Base-by-base conservation (phyloP, 2,329 filamentous ascomycete genomes). In the Emmonsiellopsis sp. region DNA sequence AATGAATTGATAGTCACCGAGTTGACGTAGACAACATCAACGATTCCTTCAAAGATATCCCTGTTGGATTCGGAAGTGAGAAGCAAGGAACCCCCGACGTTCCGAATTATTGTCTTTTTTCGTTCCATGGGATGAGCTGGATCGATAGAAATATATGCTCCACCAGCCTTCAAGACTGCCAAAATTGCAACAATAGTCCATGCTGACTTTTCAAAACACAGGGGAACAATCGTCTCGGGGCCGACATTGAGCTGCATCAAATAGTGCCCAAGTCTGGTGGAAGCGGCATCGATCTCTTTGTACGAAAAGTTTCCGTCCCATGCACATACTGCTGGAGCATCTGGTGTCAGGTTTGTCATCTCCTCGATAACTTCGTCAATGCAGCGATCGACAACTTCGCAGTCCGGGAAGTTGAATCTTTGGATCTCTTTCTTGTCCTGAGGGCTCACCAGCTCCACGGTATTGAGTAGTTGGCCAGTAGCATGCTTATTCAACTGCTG, bases 111-210 rank as follows among this genome's bases (percentile, higher is more conserved):
- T 10, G 10, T 34, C 8, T 45, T 15, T 11, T 54, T 41, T 4
- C 56, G 52, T 31, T 38, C 20, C 11, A 41, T 16, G 6, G 58
- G 54, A 43, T 54, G 51, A 10, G 78, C 81, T 0, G 87, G 86
- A 1, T 88, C 76, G 3, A 95, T 74, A 0, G 89, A 88, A 20
- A 95, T 70, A 62, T 93, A 93, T 7, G 83, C 88, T 61, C 83
- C 84, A 5, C 89, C 88, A 4, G 82, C 74, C 63, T 94, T 94
- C 31, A 89, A 67, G 20, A 85, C 78, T 1, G 81, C 89, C 32
- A 95, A 74, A 32, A 95, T 82, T 67, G 1, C 81, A 66, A 0
- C 85, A 89, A 65, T 92, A 92, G 26, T 90, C 80, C 80, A 94
- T 84, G 44, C 86, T 74, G 46, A 95, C 79, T 44, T 60, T 30